Base-by-base conservation (phyloP, 2,329 filamentous ascomycete species). In the Aaosphaeria pasadenensis region DNA sequence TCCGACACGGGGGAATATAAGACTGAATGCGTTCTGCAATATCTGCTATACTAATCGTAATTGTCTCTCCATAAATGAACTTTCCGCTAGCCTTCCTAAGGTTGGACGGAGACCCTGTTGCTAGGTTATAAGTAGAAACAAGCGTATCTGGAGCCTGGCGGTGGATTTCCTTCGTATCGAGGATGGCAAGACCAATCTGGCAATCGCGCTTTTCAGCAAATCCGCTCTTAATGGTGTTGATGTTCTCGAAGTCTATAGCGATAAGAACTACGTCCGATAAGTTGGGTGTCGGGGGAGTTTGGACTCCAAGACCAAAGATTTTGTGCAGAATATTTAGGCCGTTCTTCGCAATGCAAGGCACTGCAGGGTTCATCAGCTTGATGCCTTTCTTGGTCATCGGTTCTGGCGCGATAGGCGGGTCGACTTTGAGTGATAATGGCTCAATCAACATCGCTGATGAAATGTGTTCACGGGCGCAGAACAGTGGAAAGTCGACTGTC, bases 161-260 rank as follows among this genome's bases (percentile, higher is more conserved):
- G 40, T 43, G n/a, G 39, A 47, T 47, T 38, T 43, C 33, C 41
- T 47, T 47, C 30, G 45, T 47, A 44, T 47, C 41, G 9, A 47
- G 45, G 32, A 47, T 44, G 5, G 45, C 41, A 43, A 44, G 41
- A 5, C 45, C 45, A 44, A 44, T 30, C 32, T 47, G 45, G 45
- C 41, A 47, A 39, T 44, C 30, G 4, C 30, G 31, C 31, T 47
- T 47, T 41, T 47, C 30, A 6, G 41, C 6, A 47, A 47, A 44
- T 39, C 45, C 41, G 41, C 45, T 44, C 45, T 44, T 47, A 39
- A 47, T 47, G 45, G 45, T 47, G 41, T 39, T 39, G 32, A 47
- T 43, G 29, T 47, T 44, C 45, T 43, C 45, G 32, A 47, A 47
- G 45, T 47, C 45, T 11, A 47, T 43, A 9, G 41, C 40, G 29